Evolutionary conservation across 1,284 basidiomycete genomes (phyloP).

Genomic region (Apiotrichum domesticum): DNA sequence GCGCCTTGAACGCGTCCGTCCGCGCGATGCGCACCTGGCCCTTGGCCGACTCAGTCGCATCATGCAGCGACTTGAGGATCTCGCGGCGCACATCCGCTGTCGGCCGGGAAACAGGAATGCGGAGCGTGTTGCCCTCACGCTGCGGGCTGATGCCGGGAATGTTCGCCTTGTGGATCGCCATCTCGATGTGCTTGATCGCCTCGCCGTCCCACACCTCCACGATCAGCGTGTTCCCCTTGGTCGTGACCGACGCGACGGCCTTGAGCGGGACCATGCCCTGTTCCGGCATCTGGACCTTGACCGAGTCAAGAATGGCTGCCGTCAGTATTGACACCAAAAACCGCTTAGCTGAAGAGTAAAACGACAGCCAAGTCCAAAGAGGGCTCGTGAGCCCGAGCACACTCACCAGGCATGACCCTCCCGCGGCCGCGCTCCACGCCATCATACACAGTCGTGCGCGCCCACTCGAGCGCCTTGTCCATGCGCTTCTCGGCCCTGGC

Average conservation of each 20-base stretch:
- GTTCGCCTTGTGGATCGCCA: slow-evolving; percentile 43
- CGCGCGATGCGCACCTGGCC: slow-evolving; percentile 38
- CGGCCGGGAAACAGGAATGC: slow-evolving; percentile 41
- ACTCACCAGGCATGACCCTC: slow-evolving; percentile 41
- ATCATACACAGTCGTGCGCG: slow-evolving; percentile 37
- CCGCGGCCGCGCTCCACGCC: slow-evolving; percentile 43
- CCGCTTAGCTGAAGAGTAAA: too few relatives aligned
- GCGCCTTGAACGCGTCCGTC: slow-evolving; percentile 38
- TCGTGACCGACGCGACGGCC: slow-evolving; percentile 41
- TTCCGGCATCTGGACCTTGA: slow-evolving; percentile 35
- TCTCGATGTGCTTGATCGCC: slow-evolving; percentile 40
- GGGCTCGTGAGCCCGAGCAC: too few relatives aligned
- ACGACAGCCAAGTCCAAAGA: too few relatives aligned
- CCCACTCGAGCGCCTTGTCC: slow-evolving; percentile 42
- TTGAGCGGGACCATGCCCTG: slow-evolving; percentile 31
- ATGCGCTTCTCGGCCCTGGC: slow-evolving; percentile 7
- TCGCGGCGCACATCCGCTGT: slow-evolving; percentile 36
- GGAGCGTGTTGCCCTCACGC: slow-evolving; percentile 27
- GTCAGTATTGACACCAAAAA: background rate
- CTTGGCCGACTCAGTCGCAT: slow-evolving; percentile 42
- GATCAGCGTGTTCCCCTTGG: slow-evolving; percentile 30
- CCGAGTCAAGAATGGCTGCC: slow-evolving; percentile 41
- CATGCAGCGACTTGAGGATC: slow-evolving; percentile 30
- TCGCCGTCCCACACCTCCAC: slow-evolving; percentile 43
- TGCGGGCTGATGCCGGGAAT: slow-evolving; percentile 43